Evolutionary conservation across 2,329 filamentous ascomycete species (phyloP).

Genomic region (Falciphora oryzae): DNA sequence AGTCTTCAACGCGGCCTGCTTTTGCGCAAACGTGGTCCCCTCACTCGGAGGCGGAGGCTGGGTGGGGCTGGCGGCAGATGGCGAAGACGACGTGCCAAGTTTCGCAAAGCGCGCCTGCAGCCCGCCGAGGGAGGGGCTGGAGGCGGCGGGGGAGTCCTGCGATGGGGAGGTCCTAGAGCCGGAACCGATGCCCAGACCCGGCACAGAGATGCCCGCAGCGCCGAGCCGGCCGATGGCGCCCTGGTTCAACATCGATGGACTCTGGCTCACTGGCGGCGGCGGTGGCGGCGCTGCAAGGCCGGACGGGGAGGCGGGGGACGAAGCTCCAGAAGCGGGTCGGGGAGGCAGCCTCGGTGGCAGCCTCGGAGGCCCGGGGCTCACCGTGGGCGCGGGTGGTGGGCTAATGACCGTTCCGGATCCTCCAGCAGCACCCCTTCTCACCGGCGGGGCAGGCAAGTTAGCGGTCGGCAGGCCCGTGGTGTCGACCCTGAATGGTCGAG

Average conservation of each 20-base stretch:
- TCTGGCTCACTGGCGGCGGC: not conserved
- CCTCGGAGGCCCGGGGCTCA: conserved; percentile 40
- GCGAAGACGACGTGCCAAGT: conserved; percentile 34
- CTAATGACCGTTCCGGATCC: conserved; percentile 17
- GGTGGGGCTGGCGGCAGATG: conserved; percentile 16
- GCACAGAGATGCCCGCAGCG: conserved; percentile 71
- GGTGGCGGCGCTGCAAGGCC: conserved; percentile 17
- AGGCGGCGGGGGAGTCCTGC: conserved; percentile 3
- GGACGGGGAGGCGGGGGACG: conserved; percentile 21
- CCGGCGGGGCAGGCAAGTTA: conserved; percentile 66
- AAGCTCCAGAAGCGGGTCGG: conserved; percentile 40
- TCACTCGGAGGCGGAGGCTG: conserved; percentile 28
- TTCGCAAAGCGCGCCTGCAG: conserved; percentile 63
- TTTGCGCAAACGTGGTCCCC: conserved; percentile 60
- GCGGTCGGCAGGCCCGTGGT: conserved; percentile 66
- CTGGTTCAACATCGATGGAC: conserved; percentile 35
- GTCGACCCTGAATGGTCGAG: conserved; percentile 62
- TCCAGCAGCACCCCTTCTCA: conserved; percentile 39
- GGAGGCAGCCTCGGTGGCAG: conserved; percentile 68
- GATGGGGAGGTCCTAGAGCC: conserved; percentile 12
- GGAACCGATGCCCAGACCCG: conserved; percentile 66
- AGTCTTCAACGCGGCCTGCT: conserved; percentile 57
- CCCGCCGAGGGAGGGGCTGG: conserved; percentile 45
- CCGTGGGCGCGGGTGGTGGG: conserved; percentile 14
- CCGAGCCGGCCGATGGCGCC: conserved; percentile 61